These are phyloP conservation scores for Scutellaria barbata DNA, from an alignment of 257 asterid genomes.

Conservation along the genomic window DNA sequence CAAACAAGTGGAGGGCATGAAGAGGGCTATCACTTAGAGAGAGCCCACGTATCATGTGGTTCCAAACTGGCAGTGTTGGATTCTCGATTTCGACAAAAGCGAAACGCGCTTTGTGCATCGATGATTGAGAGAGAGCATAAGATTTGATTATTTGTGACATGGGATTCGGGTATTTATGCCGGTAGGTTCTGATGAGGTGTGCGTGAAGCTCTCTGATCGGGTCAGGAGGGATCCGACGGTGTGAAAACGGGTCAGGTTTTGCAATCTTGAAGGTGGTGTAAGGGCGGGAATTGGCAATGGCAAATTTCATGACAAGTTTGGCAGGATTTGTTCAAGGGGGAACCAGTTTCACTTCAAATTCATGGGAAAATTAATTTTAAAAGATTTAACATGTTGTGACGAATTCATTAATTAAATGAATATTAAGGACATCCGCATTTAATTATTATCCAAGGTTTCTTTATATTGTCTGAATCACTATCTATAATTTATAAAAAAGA, in stretches of 20 bases:
- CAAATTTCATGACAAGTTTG: constrained; percentile 32
- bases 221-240: constrained; percentile 22
- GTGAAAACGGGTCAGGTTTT: constrained; percentile 11
- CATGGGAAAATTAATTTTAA: too few species aligned
- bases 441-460: too few species aligned
- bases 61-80: constrained; percentile 48
- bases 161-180: constrained; percentile 37
- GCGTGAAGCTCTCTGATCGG: constrained; percentile 47
- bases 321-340: too few species aligned
- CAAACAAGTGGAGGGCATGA: constrained; percentile 46
- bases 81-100: constrained; percentile 37
- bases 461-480: too few species aligned
- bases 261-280: constrained; percentile 29
- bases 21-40: constrained; percentile 35
- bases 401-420: too few species aligned
- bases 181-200: constrained; percentile 44
- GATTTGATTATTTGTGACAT: constrained; percentile 50
- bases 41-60: constrained; percentile 47
- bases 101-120: constrained; percentile 38
- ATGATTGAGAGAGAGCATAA: constrained; percentile 41
- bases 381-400: too few species aligned
- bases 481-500: too few species aligned
- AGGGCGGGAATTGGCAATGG: constrained; percentile 34
- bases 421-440: too few species aligned
- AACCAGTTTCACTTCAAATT: too few species aligned